A percentile compares a stretch with the other conserved stretches of the same genome.
phyloP scores from a whole-genome alignment of 805 yeast species.

The Starmerella sp. region DNA sequence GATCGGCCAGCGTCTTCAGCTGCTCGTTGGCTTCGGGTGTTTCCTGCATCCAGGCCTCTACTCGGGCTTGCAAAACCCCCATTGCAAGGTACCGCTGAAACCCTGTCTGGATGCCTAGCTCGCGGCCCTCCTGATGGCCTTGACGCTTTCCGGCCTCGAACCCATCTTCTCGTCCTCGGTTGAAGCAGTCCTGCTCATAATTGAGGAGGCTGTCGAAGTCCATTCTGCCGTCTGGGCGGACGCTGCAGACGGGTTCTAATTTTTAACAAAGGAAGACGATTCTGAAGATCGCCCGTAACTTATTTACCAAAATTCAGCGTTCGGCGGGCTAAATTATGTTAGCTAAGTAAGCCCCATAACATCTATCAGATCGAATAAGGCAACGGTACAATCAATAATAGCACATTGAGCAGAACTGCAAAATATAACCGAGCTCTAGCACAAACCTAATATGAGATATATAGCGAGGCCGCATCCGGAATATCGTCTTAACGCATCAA shows the following conservation, averaged over 20 bases:
- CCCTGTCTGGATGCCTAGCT: slow-evolving; percentile 50
- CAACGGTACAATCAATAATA: neutral
- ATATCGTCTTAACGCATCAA: too few relatives aligned
- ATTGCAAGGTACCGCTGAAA: slow-evolving; percentile 39
- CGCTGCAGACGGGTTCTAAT: too few relatives aligned
- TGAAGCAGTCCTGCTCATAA: slow-evolving; percentile 33
- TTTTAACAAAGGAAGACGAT: too few relatives aligned
- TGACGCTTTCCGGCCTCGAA: slow-evolving; percentile 45
- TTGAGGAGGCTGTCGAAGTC: slow-evolving; percentile 18
- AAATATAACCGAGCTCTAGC: neutral
- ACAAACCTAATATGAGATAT: too few relatives aligned
- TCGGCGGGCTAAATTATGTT: neutral
- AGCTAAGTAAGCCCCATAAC: neutral
- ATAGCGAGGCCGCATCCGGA: too few relatives aligned
- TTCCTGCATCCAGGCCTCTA: slow-evolving; percentile 28
- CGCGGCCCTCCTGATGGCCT: slow-evolving; percentile 66
- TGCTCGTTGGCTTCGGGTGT: slow-evolving; percentile 7
- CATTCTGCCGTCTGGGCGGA: neutral
- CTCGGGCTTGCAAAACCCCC: slow-evolving; percentile 54
- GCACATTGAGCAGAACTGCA: neutral
- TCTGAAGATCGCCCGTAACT: too few relatives aligned
- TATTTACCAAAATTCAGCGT: too few relatives aligned
- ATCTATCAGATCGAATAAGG: neutral
- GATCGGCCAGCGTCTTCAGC: slow-evolving; percentile 14
- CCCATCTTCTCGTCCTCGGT: slow-evolving; percentile 66